Percentiles rank a stretch among this genome's conserved stretches.
Evolutionary conservation across 1,284 basidiomycete species (phyloP).

Genomic region (Pyrrhoderma lamaoense): DNA sequence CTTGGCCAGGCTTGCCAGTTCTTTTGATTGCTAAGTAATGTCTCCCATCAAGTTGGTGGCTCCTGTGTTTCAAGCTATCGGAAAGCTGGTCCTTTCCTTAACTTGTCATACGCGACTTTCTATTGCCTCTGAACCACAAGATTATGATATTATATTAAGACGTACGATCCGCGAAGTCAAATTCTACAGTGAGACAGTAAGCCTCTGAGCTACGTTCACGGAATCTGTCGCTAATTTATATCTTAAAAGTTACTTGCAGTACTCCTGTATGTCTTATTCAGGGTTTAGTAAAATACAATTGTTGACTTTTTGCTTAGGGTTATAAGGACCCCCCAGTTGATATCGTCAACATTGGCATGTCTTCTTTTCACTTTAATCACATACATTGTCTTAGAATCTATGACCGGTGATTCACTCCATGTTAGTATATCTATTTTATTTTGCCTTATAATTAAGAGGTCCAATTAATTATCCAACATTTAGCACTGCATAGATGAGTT

Average conservation of each 20-base stretch:
- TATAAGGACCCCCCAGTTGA: background rate
- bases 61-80: background rate
- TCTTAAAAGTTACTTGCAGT: slow-evolving; percentile 11
- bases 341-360: slow-evolving; percentile 14
- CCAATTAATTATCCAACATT: too few relatives aligned
- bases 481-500: slow-evolving; percentile 11
- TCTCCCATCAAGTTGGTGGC: too few relatives aligned
- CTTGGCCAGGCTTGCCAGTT: too few relatives aligned
- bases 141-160: slow-evolving; percentile 13
- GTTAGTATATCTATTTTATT: background rate
- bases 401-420: slow-evolving; percentile 16
- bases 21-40: too few relatives aligned
- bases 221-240: background rate
- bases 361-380: slow-evolving; percentile 15
- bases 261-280: slow-evolving; percentile 11
- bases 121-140: slow-evolving; percentile 9
- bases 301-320: slow-evolving; percentile 1
- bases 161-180: slow-evolving; percentile 14
- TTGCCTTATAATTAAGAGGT: background rate
- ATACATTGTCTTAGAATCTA: slow-evolving; percentile 9
- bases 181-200: slow-evolving; percentile 17
- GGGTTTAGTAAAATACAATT: background rate
- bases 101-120: slow-evolving; percentile 14
- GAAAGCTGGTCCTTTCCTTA: slow-evolving; percentile 11
- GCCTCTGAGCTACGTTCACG: background rate